These are phyloP conservation scores for Closterium sp. DNA, from an alignment of 139 green algal genomes.

Conservation along the genomic window DNA sequence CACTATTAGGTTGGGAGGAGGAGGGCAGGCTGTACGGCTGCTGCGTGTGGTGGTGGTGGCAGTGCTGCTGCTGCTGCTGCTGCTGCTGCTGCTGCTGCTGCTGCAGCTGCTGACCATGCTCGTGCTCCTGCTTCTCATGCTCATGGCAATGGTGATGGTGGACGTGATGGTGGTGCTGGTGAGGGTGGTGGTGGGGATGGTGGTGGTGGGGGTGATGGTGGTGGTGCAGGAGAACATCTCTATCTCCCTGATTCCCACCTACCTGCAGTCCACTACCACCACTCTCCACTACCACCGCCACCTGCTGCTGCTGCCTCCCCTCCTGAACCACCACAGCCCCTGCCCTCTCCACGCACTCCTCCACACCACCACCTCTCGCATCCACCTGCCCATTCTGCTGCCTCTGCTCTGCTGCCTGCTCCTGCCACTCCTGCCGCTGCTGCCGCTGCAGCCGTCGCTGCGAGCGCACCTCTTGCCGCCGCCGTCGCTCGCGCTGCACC, in stretches of 20 bases:
- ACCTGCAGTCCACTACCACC: background rate
- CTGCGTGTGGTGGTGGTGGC: background rate
- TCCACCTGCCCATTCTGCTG: background rate
- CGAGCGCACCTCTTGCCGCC: background rate
- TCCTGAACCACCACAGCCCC: background rate
- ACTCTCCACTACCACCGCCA: background rate
- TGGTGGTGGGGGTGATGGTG: background rate
- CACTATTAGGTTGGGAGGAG: background rate
- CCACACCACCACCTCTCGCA: background rate
- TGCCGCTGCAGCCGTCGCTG: background rate
- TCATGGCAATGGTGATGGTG: too few species aligned
- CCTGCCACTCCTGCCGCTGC: background rate
- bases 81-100: too few species aligned
- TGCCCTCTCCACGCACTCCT: background rate
- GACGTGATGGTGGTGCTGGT: too few species aligned
- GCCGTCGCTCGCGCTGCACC: background rate
- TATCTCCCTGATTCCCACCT: background rate
- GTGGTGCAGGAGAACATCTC: background rate
- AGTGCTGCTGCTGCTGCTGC: background rate
- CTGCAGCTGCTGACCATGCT: background rate
- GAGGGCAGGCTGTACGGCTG: background rate
- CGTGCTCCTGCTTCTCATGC: background rate
- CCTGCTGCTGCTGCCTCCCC: background rate
- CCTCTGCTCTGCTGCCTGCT: background rate
- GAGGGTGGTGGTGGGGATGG: background rate